Evolutionary conservation across 2,329 filamentous ascomycete genomes (phyloP).

Genomic region (Phialophora macrospora): DNA sequence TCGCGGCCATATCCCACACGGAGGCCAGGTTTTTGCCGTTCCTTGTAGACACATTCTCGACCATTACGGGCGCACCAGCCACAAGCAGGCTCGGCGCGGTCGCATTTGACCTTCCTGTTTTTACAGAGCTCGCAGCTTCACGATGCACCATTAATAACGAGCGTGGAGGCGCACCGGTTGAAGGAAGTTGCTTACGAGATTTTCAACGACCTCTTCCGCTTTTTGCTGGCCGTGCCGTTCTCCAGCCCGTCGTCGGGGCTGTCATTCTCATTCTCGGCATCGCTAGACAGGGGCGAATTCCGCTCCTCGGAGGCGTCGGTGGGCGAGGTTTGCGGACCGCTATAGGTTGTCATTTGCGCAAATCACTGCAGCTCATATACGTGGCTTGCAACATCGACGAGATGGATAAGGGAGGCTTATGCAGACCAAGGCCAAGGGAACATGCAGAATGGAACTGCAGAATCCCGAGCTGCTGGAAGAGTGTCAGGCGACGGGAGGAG

Average conservation of each 20-base stretch:
- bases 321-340: conserved; percentile 26
- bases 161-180: neutral
- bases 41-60: conserved; percentile 70
- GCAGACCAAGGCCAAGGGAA: conserved; percentile 3
- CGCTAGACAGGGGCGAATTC: conserved; percentile 31
- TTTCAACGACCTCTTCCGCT: conserved; percentile 61
- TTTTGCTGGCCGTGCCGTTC: conserved; percentile 42
- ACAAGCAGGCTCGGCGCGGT: conserved; percentile 64
- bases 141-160: neutral
- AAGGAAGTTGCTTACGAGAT: conserved; percentile 34
- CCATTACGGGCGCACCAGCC: conserved; percentile 73
- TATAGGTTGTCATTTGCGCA: conserved; percentile 30
- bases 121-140: conserved; percentile 51
- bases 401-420: neutral
- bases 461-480: conserved; percentile 5
- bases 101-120: conserved; percentile 46
- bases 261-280: conserved; percentile 33
- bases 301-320: conserved; percentile 32
- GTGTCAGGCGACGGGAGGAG: conserved; percentile 1
- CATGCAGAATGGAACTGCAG: neutral
- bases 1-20: conserved; percentile 67
- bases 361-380: neutral
- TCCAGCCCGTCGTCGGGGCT: conserved; percentile 23
- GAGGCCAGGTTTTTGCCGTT: conserved; percentile 71
- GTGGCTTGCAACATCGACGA: neutral